Evolutionary conservation across 208 protist genomes (phyloP), one percentile per base, ranked within the genome.

Genomic region (Herpetomonas samuelpessoai): DNA sequence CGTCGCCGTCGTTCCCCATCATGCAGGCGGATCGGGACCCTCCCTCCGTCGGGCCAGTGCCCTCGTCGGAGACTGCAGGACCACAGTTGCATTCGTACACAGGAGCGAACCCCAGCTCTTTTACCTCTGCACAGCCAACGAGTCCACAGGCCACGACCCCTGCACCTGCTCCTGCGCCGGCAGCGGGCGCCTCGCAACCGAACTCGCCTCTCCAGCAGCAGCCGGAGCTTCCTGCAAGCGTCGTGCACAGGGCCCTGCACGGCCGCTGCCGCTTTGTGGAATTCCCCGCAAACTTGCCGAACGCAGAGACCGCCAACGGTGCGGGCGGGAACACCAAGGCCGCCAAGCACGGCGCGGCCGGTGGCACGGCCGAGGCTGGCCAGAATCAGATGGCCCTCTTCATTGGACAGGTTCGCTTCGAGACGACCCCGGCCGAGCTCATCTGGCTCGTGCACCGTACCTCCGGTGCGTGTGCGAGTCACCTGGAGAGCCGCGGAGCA

Each of bases 381-480:
- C 30, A 58, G 35, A 51, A 21, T 31, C 61, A 35, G 41, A 60
- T 66, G 41, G 71, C 71, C 1, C 73, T 95, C 31, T 95, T 95
- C 50, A 81, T 95, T 62, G 88, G 84, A 1, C 88, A 95, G 68
- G 77, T 95, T 22, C 82, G 82, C 53, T 92, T 92, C 56, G 84
- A 95, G 58, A 91, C 81, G 26, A 88, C 84, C 12, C 62, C 77
- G 2, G 78, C 79, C 9, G 80, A 92, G 68, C 66, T 95, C 21
- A 62, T 79, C 24, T 92, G 85, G 85, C 64, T 95, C n/a, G 67
- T 95, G 10, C 81, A 84, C 39, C 82, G 82, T 22, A 81, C 72
- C 29, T 84, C 60, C 29, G 81, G 84, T 1, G 84, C 81, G n/a
- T 70, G 64, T 38, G 66, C 76, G 28, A 70, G 66, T 21, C 76